Conservation (phyloP, 2,329 filamentous ascomycete genomes). For the Verticillium isaacii region DNA sequence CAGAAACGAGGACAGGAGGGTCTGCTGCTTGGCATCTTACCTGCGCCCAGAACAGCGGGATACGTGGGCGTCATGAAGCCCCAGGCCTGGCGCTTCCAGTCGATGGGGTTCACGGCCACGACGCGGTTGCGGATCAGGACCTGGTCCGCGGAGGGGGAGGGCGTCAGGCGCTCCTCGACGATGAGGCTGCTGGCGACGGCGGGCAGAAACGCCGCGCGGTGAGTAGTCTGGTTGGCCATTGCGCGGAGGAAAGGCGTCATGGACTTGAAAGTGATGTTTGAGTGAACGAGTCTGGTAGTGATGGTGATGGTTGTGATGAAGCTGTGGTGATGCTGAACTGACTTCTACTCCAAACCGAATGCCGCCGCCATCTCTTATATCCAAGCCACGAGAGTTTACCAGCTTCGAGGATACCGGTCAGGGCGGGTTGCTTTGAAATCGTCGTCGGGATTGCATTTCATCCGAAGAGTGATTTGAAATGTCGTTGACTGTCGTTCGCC, state of each 20-base stretch:
- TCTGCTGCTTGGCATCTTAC: constrained; percentile 1
- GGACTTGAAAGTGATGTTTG: background rate
- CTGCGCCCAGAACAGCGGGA: constrained; percentile 10
- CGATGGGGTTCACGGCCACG: constrained; percentile 21
- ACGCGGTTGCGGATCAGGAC: constrained; percentile 14
- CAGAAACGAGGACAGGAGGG: constrained; percentile 5
- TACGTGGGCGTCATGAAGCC: constrained; percentile 6
- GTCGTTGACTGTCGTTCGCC: background rate
- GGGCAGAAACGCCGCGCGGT: background rate
- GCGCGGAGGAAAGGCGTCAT: background rate
- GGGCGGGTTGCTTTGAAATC: background rate
- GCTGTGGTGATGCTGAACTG: background rate
- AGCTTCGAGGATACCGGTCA: background rate
- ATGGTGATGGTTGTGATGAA: background rate
- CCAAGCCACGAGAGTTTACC: background rate
- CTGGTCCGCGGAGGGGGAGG: constrained; percentile 9
- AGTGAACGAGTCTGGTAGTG: background rate
- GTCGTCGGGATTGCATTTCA: background rate
- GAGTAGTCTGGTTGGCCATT: background rate
- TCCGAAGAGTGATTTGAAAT: background rate
- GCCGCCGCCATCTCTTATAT: background rate
- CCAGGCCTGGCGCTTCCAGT: constrained; percentile 19
- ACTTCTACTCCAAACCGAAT: background rate
- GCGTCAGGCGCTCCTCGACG: background rate
- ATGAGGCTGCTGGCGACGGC: background rate